Conservation (phyloP, 139 green algal species). For the Asterochloris erici region DNA sequence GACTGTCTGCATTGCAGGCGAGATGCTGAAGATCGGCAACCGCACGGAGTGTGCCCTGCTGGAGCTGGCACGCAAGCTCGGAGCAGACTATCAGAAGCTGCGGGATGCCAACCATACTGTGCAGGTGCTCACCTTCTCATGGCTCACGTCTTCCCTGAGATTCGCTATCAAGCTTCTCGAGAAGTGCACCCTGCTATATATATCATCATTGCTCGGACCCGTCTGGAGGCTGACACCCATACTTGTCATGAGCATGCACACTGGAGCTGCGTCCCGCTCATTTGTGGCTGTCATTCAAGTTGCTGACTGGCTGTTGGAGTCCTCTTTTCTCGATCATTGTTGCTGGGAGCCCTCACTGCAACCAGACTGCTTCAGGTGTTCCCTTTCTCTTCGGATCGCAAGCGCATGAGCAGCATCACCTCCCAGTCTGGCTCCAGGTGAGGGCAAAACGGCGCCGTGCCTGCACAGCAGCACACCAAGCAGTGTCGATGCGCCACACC, state of each 20-base stretch:
- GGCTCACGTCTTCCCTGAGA: no score
- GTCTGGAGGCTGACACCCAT: no score
- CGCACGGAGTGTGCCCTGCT: constrained; percentile 82
- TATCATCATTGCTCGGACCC: no score
- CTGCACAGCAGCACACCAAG: no score
- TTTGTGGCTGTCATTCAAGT: no score
- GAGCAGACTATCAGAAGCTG: constrained; percentile 17
- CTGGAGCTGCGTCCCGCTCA: no score
- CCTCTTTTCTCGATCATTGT: no score
- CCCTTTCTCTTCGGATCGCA: constrained; percentile 69
- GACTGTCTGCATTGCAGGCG: background rate
- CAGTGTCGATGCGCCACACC: no score
- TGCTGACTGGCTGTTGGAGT: no score
- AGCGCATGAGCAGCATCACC: constrained; percentile 68
- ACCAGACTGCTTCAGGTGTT: background rate
- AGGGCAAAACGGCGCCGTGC: background rate
- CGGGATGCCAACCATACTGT: constrained; percentile 6
- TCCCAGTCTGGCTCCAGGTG: constrained; percentile 11
- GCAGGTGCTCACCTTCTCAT: constrained; percentile 11
- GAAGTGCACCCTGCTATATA: no score
- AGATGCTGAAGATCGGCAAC: constrained; percentile 53
- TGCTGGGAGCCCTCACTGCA: background rate
- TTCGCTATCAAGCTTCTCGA: no score
- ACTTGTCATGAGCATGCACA: no score
- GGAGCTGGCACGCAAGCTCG: constrained; percentile 49